Evolutionary conservation across 2,329 filamentous ascomycete genomes (phyloP), one percentile per base, ranked within the genome.

Genomic region (Cladosporium sp.): DNA sequence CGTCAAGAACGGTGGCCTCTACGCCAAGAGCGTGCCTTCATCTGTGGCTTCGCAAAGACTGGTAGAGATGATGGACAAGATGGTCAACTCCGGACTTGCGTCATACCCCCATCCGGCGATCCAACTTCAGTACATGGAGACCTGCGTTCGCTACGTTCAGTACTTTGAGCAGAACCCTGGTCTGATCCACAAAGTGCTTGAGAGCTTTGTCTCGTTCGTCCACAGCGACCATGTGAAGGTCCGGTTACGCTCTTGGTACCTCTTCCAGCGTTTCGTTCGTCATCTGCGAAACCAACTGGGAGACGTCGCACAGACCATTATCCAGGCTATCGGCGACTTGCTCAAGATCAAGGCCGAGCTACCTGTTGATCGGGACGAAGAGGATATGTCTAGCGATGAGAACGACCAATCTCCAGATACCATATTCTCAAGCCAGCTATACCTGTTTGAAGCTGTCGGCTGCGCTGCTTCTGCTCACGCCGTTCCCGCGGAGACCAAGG

Each of bases 111-210:
- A 97, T 67, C 92, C 93, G 1, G 89, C 91, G 13, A 91, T 96
- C 48, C 83, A 96, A 58, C 77, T 98, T 18, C 90, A 96, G 71
- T 98, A 95, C 66, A 96, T 98, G 91, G 93, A 98, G 69, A 95
- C 95, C 34, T 95, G 91, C 68, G 91, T 95, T 52, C 85, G 93
- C 46, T 98, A 98, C 71, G 88, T 86, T 67, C 82, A 84, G 28
- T 95, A 96, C 69, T 97, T 98, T 67, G 91, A 97, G 66, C 83
- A 83, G 52, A 87, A 95, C 65, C 78, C 84, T 31, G 77, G 85
- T 18, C 84, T 89, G 56, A 95, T 97, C 46, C 88, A 89, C 2
- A 86, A 85, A 58, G 89, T 93, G 1, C 77, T 98, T 40, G 90
- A 96, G 64, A 90, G 86, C 66, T 97, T 98, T 69, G 88, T 98